Conservation (phyloP, 2,329 filamentous ascomycete genomes). For the Coniochaeta sp. region DNA sequence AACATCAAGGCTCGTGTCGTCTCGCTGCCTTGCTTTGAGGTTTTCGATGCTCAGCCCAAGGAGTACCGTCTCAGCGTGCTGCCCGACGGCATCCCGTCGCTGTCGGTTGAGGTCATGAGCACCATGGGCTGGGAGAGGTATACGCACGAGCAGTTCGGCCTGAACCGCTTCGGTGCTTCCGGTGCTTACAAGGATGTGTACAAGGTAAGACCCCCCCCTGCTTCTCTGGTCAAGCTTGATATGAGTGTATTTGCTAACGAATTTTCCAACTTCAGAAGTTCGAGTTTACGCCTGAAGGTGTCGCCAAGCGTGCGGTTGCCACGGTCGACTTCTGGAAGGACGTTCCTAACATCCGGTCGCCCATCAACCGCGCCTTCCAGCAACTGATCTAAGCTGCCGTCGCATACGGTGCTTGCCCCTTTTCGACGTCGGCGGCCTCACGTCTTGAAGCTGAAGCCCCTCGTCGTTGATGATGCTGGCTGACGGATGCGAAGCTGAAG, state of each 20-base stretch:
- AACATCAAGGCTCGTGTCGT: slow-evolving; percentile 84
- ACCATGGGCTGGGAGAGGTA: slow-evolving; percentile 99
- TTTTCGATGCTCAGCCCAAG: slow-evolving; percentile 90
- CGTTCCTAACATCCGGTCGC: slow-evolving; percentile 80
- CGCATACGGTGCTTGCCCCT: neutral
- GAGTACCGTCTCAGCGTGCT: slow-evolving; percentile 90
- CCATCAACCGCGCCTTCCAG: slow-evolving; percentile 95
- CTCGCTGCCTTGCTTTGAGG: slow-evolving; percentile 93
- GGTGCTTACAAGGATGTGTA: slow-evolving; percentile 98
- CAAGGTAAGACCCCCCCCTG: slow-evolving; percentile 50
- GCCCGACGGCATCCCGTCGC: slow-evolving; percentile 84
- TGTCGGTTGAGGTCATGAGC: slow-evolving; percentile 94
- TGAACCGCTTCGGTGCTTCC: slow-evolving; percentile 97
- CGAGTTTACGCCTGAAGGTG: slow-evolving; percentile 96
- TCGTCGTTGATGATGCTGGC: neutral
- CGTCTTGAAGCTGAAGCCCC: neutral
- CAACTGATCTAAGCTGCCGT: slow-evolving; percentile 71
- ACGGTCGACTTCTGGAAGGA: slow-evolving; percentile 98
- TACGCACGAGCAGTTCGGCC: slow-evolving; percentile 97
- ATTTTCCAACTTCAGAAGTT: slow-evolving; percentile 65
- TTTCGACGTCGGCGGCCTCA: neutral
- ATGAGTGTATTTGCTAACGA: slow-evolving; percentile 6
- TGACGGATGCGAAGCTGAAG: neutral
- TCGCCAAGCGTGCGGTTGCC: slow-evolving; percentile 86
- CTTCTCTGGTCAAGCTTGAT: neutral